These are phyloP conservation scores for Globisporangium emineosum DNA, from an alignment of 352 stramenopile genomes.

Conservation along the genomic window DNA sequence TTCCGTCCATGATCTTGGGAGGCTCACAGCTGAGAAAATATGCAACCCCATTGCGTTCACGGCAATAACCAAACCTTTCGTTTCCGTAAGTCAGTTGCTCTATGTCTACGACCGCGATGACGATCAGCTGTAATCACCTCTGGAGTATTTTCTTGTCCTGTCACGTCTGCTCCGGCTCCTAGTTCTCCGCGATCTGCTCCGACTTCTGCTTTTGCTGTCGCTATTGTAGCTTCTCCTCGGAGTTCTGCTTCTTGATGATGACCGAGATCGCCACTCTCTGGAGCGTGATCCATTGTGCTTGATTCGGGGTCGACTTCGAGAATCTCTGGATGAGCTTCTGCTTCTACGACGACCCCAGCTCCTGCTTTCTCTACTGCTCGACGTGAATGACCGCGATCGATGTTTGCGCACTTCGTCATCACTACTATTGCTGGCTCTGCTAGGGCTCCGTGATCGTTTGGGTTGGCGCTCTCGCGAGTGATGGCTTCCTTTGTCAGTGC, in stretches of 20 bases:
- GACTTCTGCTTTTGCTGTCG: slow-evolving; percentile 6
- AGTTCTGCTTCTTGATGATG: background rate
- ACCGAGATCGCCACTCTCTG: background rate
- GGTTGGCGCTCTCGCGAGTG: background rate
- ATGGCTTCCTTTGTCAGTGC: background rate
- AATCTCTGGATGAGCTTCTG: slow-evolving; percentile 15
- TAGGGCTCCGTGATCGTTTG: background rate
- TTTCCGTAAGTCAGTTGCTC: background rate
- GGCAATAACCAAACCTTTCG: background rate
- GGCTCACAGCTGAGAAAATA: background rate
- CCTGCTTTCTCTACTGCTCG: background rate
- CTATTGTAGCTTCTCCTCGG: background rate
- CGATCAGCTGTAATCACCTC: background rate
- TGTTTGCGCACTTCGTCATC: slow-evolving; percentile 1
- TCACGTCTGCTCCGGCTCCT: background rate
- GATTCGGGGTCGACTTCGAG: background rate
- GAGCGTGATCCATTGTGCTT: background rate
- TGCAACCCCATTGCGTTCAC: background rate
- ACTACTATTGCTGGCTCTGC: background rate
- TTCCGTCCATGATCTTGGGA: slow-evolving; percentile 11
- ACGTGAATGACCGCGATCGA: slow-evolving; percentile 1
- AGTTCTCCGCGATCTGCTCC: slow-evolving; percentile 12
- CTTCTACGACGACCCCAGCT: slow-evolving; percentile 11
- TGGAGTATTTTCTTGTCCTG: background rate
- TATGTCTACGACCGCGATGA: background rate